Percentiles rank a stretch among this genome's conserved stretches.
These are phyloP conservation scores for Stemphylium lycopersici DNA, from an alignment of 2,329 filamentous ascomycete species.

Conservation along the genomic window DNA sequence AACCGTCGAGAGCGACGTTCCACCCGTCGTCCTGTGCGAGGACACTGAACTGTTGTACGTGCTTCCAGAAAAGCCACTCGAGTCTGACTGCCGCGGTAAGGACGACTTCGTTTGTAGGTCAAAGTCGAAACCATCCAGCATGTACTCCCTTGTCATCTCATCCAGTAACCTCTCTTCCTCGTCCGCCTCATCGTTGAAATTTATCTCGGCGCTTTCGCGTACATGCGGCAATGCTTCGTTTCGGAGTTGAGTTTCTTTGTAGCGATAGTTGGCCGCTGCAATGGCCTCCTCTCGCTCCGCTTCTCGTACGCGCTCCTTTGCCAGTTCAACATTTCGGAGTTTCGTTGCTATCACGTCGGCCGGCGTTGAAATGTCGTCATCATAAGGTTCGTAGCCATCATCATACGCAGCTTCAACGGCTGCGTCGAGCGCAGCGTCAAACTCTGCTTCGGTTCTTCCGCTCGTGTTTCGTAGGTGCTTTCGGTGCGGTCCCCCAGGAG, in stretches of 20 bases:
- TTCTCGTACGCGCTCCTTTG: constrained; percentile 76
- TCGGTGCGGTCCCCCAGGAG: constrained; percentile 71
- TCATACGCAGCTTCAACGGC: constrained; percentile 97
- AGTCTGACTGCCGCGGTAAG: constrained; percentile 79
- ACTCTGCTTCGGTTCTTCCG: constrained; percentile 82
- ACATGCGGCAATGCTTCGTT: constrained; percentile 54
- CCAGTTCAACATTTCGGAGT: constrained; percentile 70
- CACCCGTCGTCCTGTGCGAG: constrained; percentile 72
- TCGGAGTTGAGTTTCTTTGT: constrained; percentile 55
- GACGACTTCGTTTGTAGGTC: constrained; percentile 70
- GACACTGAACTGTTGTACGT: constrained; percentile 82
- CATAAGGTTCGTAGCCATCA: constrained; percentile 80
- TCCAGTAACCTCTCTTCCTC: constrained; percentile 68
- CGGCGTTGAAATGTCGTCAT: constrained; percentile 44
- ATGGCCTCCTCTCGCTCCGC: constrained; percentile 73
- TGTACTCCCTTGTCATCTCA: constrained; percentile 84
- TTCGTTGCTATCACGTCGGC: constrained; percentile 44
- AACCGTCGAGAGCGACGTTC: constrained; percentile 73
- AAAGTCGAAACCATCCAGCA: constrained; percentile 82
- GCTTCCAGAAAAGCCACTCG: constrained; percentile 75
- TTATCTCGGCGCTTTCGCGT: constrained; percentile 45
- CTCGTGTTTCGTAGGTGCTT: constrained; percentile 73
- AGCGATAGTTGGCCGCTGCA: constrained; percentile 65
- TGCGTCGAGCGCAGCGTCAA: constrained; percentile 91
- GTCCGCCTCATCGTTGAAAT: constrained; percentile 50